Conservation (phyloP, 371 early-diverging fungal species). For the Funneliformis caledonium region DNA sequence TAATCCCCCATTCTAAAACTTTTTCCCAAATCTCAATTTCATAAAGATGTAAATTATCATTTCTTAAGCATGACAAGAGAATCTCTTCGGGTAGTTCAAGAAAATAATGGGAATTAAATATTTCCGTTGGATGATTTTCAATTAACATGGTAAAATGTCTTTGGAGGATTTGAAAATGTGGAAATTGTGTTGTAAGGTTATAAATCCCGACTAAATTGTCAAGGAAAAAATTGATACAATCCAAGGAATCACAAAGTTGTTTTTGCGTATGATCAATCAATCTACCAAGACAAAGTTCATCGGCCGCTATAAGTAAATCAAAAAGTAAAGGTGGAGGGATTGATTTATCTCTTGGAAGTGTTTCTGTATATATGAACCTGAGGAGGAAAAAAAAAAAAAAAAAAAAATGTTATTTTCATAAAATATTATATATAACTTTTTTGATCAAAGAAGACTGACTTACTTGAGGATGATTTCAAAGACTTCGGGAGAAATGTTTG, state of each 20-base stretch:
- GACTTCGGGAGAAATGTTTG: slow-evolving; percentile 8
- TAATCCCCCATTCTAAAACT: slow-evolving; percentile 29
- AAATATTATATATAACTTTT: background rate
- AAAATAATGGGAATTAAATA: slow-evolving; percentile 19
- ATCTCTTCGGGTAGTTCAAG: background rate
- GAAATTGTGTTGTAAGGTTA: background rate
- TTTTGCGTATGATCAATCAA: slow-evolving; percentile 11
- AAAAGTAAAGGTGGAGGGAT: background rate
- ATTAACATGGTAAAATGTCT: background rate
- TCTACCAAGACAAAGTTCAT: background rate
- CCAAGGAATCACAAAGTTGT: background rate
- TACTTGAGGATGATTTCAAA: slow-evolving; percentile 34
- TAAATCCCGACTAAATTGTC: background rate
- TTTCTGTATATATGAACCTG: background rate
- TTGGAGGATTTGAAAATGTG: background rate
- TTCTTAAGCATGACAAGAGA: background rate
- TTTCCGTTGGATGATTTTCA: background rate
- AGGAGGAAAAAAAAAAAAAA: background rate
- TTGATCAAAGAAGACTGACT: background rate
- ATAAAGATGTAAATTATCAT: slow-evolving; percentile 9
- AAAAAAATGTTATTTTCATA: background rate
- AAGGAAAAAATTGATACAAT: background rate
- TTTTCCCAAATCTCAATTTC: slow-evolving; percentile 28
- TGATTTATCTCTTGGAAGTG: background rate
- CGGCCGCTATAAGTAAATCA: slow-evolving; percentile 13